A percentile compares a stretch with the other conserved stretches of the same genome.
These are phyloP conservation scores for Allium sativum DNA, from an alignment of 106 monocot species.

Conservation along the genomic window DNA sequence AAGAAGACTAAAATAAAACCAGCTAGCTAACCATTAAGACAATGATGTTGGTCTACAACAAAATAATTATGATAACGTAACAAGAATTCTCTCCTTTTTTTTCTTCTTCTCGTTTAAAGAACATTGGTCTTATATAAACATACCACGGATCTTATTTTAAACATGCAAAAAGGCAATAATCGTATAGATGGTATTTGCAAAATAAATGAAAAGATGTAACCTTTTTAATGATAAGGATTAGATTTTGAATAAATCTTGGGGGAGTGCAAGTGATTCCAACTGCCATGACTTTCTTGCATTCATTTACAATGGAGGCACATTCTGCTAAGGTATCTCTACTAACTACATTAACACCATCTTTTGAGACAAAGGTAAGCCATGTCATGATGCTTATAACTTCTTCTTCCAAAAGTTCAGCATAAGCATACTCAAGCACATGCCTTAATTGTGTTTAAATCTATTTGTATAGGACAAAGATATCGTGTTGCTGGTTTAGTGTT, in stretches of 20 bases:
- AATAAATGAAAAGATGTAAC: conserved; percentile 17
- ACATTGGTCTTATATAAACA: too few species aligned
- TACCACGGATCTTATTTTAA: too few species aligned
- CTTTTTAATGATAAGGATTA: conserved; percentile 62
- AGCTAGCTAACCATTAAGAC: too few species aligned
- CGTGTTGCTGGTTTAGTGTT: too few species aligned
- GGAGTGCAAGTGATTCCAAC: conserved; percentile 96
- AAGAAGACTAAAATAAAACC: too few species aligned
- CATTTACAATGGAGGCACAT: conserved; percentile 58
- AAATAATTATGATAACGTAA: too few species aligned
- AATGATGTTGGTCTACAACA: too few species aligned
- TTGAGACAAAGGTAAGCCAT: conserved; percentile 92
- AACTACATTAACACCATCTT: conserved; percentile 78
- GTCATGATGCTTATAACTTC: conserved; percentile 63
- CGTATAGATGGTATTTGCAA: too few species aligned
- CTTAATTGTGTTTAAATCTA: background rate
- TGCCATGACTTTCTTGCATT: conserved; percentile 56
- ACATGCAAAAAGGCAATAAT: too few species aligned
- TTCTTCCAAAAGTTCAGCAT: conserved; percentile 83
- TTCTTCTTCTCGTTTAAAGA: too few species aligned
- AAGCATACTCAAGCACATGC: conserved; percentile 47
- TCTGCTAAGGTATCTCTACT: conserved; percentile 82
- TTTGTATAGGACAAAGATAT: too few species aligned
- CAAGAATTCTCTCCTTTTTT: too few species aligned
- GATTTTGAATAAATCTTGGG: conserved; percentile 73